Evolutionary conservation across 441 rosid genomes (phyloP).

Genomic region (Aleurites moluccanus): DNA sequence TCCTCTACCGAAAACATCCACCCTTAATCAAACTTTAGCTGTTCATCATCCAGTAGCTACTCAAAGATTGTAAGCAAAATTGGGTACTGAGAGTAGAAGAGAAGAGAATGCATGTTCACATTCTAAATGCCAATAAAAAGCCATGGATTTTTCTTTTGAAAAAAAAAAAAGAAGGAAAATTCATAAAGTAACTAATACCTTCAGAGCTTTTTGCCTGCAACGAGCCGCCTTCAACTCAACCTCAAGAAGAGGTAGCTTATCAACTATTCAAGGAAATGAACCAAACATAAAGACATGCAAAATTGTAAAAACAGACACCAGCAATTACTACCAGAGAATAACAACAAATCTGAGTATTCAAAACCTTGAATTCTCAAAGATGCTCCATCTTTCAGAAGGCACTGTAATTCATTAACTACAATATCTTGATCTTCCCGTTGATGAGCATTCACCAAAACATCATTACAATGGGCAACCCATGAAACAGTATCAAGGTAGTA

Average conservation of each 20-base stretch:
- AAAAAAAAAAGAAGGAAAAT: neutral
- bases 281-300: constrained; percentile 23
- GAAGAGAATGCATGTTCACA: neutral
- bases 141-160: neutral
- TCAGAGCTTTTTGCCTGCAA: constrained; percentile 73
- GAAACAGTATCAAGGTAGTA: constrained; percentile 51
- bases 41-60: neutral
- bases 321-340: constrained; percentile 9
- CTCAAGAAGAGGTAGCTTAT: constrained; percentile 66
- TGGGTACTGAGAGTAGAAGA: neutral
- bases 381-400: constrained; percentile 61
- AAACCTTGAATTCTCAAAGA: constrained; percentile 82
- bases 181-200: constrained; percentile 40
- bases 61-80: neutral
- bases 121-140: constrained; percentile 5
- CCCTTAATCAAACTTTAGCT: neutral
- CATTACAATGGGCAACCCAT: constrained; percentile 59
- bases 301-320: neutral
- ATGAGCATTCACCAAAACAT: constrained; percentile 48
- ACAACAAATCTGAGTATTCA: constrained; percentile 17
- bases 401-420: constrained; percentile 61
- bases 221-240: constrained; percentile 82
- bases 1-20: neutral
- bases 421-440: constrained; percentile 59
- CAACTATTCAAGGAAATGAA: constrained; percentile 46